Conservation (phyloP, 768 basidiomycete species). For the Mycena albidolilacea region DNA sequence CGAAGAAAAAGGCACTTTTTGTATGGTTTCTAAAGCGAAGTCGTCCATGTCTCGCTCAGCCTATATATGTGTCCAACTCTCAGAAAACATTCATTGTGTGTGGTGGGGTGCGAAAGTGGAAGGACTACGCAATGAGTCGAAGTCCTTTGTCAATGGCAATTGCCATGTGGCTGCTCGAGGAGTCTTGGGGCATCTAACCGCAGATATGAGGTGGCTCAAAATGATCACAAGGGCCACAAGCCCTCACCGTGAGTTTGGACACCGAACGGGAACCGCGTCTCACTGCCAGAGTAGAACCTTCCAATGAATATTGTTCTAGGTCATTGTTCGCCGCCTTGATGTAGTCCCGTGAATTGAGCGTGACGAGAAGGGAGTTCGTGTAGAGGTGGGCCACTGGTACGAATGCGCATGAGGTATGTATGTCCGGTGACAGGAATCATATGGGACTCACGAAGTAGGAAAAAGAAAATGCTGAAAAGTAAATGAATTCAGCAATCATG, state of each 20-base stretch:
- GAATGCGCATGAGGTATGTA: neutral
- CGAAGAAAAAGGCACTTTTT: no score
- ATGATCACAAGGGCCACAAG: neutral
- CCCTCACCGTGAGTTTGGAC: neutral
- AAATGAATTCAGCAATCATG: neutral
- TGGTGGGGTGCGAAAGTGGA: neutral
- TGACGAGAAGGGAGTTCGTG: slow-evolving; percentile 22
- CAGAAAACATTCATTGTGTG: neutral
- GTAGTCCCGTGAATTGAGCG: slow-evolving; percentile 22
- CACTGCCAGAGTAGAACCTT: neutral
- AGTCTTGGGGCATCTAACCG: neutral
- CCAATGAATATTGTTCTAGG: neutral
- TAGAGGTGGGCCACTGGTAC: slow-evolving; percentile 17
- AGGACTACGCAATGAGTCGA: neutral
- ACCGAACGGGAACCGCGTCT: neutral
- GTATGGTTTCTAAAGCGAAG: no score
- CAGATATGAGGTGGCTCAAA: neutral
- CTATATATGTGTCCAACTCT: no score
- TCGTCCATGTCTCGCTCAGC: no score
- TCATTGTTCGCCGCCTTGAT: neutral
- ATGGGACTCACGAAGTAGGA: slow-evolving; percentile 15
- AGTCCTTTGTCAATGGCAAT: neutral
- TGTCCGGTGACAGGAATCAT: neutral
- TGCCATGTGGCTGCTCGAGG: neutral
- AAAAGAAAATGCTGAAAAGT: slow-evolving; percentile 16